Percentiles rank a stretch among this genome's conserved stretches.
phyloP scores from a whole-genome alignment of 257 asterid genomes.

The Primulina huaijiensis region DNA sequence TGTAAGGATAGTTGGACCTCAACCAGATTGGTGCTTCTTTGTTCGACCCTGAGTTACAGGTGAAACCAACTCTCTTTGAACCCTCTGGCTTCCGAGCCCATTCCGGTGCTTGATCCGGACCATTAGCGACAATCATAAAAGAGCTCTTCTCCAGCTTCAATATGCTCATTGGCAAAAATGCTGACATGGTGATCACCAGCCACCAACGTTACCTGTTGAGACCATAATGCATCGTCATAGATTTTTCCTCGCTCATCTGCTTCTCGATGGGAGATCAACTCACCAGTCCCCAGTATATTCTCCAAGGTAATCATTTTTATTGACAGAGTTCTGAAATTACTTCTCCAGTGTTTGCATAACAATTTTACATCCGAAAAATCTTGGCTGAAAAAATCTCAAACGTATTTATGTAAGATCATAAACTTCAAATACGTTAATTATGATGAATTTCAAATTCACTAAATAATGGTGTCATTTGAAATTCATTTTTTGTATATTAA shows the following conservation, averaged over 20 bases:
- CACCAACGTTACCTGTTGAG: slow-evolving; percentile 71
- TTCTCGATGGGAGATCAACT: slow-evolving; percentile 86
- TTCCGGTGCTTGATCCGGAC: slow-evolving; percentile 85
- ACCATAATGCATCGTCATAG: slow-evolving; percentile 61
- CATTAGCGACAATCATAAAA: slow-evolving; percentile 92
- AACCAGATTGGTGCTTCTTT: slow-evolving; percentile 85
- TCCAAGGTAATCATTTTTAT: slow-evolving; percentile 91
- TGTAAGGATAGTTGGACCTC: slow-evolving; percentile 20
- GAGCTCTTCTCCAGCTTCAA: slow-evolving; percentile 81
- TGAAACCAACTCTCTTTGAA: slow-evolving; percentile 56
- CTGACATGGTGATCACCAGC: slow-evolving; percentile 99
- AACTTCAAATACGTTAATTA: too few species aligned
- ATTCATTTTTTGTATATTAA: too few species aligned
- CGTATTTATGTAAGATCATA: too few species aligned
- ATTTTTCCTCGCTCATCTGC: slow-evolving; percentile 98
- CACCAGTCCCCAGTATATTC: slow-evolving; percentile 99
- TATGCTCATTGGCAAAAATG: slow-evolving; percentile 80
- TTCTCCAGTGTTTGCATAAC: slow-evolving; percentile 13
- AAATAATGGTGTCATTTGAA: too few species aligned
- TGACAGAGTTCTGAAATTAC: slow-evolving; percentile 62
- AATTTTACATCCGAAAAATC: slow-evolving; percentile 6
- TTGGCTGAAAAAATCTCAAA: background rate
- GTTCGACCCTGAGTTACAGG: slow-evolving; percentile 66
- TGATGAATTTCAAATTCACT: too few species aligned
- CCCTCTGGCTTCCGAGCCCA: slow-evolving; percentile 85